Evolutionary conservation across 2,329 filamentous ascomycete species (phyloP).

Genomic region (Alternaria atra): DNA sequence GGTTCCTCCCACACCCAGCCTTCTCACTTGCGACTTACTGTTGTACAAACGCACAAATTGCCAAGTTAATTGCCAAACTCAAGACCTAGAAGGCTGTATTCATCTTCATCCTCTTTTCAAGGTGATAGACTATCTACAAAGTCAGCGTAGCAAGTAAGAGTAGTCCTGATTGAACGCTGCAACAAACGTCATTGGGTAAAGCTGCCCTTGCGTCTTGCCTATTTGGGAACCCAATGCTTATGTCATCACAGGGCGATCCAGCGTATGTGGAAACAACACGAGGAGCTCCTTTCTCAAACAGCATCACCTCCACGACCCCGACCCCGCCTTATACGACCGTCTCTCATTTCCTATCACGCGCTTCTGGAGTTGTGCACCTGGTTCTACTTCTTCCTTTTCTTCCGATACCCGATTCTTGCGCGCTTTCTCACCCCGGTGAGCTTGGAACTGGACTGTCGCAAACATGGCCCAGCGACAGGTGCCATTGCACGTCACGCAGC

Average conservation of each 20-base stretch:
- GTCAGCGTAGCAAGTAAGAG: neutral
- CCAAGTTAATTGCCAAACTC: neutral
- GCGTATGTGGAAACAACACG: constrained; percentile 36
- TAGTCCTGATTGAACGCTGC: constrained; percentile 4
- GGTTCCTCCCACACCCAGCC: neutral
- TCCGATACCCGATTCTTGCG: constrained; percentile 46
- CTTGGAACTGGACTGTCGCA: constrained; percentile 51
- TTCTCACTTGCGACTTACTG: neutral
- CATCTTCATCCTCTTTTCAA: neutral
- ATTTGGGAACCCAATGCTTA: constrained; percentile 10
- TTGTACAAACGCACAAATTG: neutral
- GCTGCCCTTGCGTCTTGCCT: constrained; percentile 15
- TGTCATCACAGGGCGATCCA: constrained; percentile 21
- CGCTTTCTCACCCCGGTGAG: constrained; percentile 48
- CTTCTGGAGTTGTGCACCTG: constrained; percentile 50
- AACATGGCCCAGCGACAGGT: constrained; percentile 79
- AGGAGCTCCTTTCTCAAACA: constrained; percentile 35
- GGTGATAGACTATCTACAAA: neutral
- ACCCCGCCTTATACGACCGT: constrained; percentile 39
- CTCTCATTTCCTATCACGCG: constrained; percentile 51
- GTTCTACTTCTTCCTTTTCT: constrained; percentile 48
- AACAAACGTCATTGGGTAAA: constrained; percentile 14
- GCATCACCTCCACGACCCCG: constrained; percentile 39
- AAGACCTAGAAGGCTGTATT: too few species aligned
- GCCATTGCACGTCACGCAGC: constrained; percentile 81